Evolutionary conservation across 805 yeast genomes (phyloP).

Genomic region (Candida glaebosa): DNA sequence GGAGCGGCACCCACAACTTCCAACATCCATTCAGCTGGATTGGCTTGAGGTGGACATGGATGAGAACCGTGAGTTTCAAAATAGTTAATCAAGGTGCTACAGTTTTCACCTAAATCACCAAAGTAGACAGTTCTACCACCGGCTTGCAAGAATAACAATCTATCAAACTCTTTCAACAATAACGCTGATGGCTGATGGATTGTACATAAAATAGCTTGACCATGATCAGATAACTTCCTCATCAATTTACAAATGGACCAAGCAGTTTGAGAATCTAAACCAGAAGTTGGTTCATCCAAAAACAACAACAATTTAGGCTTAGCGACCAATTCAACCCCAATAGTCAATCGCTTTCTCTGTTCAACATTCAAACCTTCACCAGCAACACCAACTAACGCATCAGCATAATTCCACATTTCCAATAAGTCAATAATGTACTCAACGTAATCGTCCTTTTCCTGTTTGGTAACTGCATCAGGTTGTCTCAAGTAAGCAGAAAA

Average conservation of each 20-base stretch:
- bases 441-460: constrained; percentile 64
- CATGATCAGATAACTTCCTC: constrained; percentile 39
- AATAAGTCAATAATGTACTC: constrained; percentile 63
- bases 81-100: constrained; percentile 54
- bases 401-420: constrained; percentile 69
- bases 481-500: constrained; percentile 75
- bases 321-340: constrained; percentile 42
- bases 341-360: constrained; percentile 39
- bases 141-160: constrained; percentile 61
- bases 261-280: constrained; percentile 42
- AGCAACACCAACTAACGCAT: constrained; percentile 75
- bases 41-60: constrained; percentile 36
- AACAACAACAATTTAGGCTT: constrained; percentile 36
- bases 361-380: constrained; percentile 57
- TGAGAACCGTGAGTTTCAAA: constrained; percentile 71
- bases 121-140: constrained; percentile 83
- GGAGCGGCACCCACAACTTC: constrained; percentile 83
- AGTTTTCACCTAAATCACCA: constrained; percentile 73
- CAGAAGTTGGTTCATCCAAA: constrained; percentile 43
- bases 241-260: constrained; percentile 40
- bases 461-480: constrained; percentile 49
- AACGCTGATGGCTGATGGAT: constrained; percentile 87
- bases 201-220: constrained; percentile 48
- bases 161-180: constrained; percentile 72
- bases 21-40: constrained; percentile 79